phyloP scores from a whole-genome alignment of 306 rosid species.

The Rosa rugosa region DNA sequence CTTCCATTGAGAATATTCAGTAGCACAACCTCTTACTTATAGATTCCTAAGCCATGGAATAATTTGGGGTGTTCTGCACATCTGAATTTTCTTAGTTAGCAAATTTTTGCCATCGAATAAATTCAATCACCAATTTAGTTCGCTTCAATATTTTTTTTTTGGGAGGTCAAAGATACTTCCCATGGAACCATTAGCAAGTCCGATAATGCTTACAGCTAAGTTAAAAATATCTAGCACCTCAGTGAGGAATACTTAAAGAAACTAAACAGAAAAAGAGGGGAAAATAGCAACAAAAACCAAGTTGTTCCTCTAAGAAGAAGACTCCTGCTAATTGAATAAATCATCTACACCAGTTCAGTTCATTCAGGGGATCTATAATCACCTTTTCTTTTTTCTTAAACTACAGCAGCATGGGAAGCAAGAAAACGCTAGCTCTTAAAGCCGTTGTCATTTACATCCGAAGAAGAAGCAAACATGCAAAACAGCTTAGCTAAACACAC shows the following conservation, averaged over 20 bases:
- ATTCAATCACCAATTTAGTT: neutral
- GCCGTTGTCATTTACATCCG: neutral
- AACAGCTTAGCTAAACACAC: neutral
- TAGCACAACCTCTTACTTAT: neutral
- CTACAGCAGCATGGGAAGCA: neutral
- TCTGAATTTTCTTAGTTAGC: neutral
- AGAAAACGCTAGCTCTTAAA: neutral
- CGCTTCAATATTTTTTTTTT: neutral
- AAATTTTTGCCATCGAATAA: neutral
- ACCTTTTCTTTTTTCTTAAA: neutral
- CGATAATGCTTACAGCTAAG: neutral
- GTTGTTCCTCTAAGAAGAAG: neutral
- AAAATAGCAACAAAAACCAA: neutral
- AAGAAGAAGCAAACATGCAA: neutral
- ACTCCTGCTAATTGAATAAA: neutral
- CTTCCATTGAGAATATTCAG: constrained; percentile 8
- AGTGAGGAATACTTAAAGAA: neutral
- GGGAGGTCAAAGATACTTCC: neutral
- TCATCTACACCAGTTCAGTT: neutral
- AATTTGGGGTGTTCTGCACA: neutral
- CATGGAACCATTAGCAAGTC: neutral
- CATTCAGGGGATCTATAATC: neutral
- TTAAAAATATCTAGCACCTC: neutral
- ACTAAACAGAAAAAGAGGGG: neutral
- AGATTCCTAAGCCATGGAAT: neutral